A percentile compares a stretch with the other conserved stretches of the same genome.
Conservation (phyloP, 495 filamentous ascomycete species). For the Penicillium canariense region DNA sequence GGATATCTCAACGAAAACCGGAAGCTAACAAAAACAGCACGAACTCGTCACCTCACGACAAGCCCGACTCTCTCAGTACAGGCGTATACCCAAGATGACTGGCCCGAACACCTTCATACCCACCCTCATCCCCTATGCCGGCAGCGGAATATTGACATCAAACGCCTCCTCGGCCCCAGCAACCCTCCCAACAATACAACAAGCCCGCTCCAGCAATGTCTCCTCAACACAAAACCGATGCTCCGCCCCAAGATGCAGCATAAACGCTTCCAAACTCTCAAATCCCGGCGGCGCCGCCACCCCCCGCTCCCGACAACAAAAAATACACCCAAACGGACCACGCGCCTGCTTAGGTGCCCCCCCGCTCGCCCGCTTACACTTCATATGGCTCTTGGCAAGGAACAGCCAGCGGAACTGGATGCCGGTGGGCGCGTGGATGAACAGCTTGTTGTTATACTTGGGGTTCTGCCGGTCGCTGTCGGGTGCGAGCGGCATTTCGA, state of each 20-base stretch:
- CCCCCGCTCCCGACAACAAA: slow-evolving; percentile 43
- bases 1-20: not conserved
- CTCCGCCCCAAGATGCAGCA: slow-evolving; percentile 37
- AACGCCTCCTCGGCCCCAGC: slow-evolving; percentile 35
- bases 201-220: slow-evolving; percentile 25
- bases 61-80: too few relatives aligned
- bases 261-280: slow-evolving; percentile 38
- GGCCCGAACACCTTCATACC: too few relatives aligned
- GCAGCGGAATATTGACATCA: slow-evolving; percentile 37
- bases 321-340: slow-evolving; percentile 44
- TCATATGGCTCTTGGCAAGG: slow-evolving; percentile 48
- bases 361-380: slow-evolving; percentile 15
- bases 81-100: too few relatives aligned
- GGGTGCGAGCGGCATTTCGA: slow-evolving; percentile 33
- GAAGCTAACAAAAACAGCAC: not conserved
- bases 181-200: slow-evolving; percentile 32
- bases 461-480: not conserved
- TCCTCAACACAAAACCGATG: slow-evolving; percentile 24
- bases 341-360: slow-evolving; percentile 8
- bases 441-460: slow-evolving; percentile 29
- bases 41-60: not conserved
- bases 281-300: slow-evolving; percentile 33
- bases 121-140: not conserved
- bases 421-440: slow-evolving; percentile 27
- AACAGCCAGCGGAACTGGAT: slow-evolving; percentile 51